A percentile compares a stretch with the other conserved stretches of the same genome.
These are phyloP conservation scores for Cyclotella sp. DNA, from an alignment of 108 stramenopile genomes.

Conservation along the genomic window DNA sequence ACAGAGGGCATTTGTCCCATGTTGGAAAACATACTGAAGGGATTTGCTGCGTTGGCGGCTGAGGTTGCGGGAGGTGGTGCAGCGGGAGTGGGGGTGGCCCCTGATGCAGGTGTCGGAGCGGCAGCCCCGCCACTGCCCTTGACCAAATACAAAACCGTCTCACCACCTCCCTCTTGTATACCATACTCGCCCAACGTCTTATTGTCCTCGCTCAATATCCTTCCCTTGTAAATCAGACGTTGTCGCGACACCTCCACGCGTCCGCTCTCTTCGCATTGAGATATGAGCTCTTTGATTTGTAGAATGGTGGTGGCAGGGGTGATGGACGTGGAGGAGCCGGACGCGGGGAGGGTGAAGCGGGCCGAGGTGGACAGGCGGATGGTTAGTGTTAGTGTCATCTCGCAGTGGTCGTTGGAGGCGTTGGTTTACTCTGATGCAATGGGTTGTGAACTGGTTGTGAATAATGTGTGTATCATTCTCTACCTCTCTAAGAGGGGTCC, in stretches of 20 bases:
- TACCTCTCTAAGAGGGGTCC: too few species aligned
- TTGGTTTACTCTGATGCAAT: background rate
- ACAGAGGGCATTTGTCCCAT: conserved; percentile 38
- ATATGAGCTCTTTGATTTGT: conserved; percentile 52
- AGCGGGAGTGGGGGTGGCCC: background rate
- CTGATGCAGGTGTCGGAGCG: conserved; percentile 2
- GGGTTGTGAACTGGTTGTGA: background rate
- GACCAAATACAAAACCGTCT: conserved; percentile 71
- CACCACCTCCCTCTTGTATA: conserved; percentile 22
- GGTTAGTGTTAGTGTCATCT: conserved; percentile 31
- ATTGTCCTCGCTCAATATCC: conserved; percentile 88
- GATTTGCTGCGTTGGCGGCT: conserved; percentile 31
- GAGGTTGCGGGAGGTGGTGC: conserved; percentile 27
- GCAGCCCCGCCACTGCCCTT: conserved; percentile 49
- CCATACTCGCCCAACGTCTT: conserved; percentile 66
- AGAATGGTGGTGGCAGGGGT: conserved; percentile 43
- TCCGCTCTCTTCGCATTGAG: conserved; percentile 45
- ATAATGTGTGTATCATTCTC: too few species aligned
- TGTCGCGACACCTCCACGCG: conserved; percentile 67
- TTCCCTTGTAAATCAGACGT: conserved; percentile 93
- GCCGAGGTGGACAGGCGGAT: conserved; percentile 50
- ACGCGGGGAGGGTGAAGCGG: conserved; percentile 40
- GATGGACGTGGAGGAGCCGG: conserved; percentile 22
- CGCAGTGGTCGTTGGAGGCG: background rate
- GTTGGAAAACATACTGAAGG: conserved; percentile 1